Base-by-base conservation (phyloP, 805 yeast species). In the Ogataea salicorniae region DNA sequence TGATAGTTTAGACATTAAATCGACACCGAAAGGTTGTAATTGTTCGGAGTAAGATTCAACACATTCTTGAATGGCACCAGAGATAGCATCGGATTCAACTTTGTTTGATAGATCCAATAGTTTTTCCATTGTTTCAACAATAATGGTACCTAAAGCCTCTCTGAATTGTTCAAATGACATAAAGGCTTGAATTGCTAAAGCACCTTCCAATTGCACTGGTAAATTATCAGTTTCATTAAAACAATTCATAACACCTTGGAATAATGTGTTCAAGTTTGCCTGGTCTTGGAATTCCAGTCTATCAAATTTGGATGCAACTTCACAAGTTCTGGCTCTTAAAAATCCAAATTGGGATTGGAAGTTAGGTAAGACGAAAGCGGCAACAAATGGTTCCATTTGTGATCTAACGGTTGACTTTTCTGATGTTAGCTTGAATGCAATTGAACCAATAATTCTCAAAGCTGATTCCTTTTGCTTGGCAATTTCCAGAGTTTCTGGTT, bases 11-110 rank as follows among this genome's bases (percentile, higher is more conserved):
- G 66, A 57, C 72, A 68, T 68, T 55, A 86, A 67, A 47, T 81
- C 83, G 29, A 81, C 77, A 23, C 96, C 96, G 64, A 89, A 92
- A 23, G 99, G 98, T 53, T 91, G 94, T 56, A 92, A 73, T 66
- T 92, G 95, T 54, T 83, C 87, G 5, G 95, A 77, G 66, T 85
- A 94, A 49, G 79, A 80, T 61, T 91, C 97, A 31, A 92, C 97
- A 62, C 94, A 84, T 58, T 91, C 97, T 71, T 92, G 98, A 84
- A 92, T 89, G 6, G 92, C 96, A 22, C 84, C 86, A 20, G 95
- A 81, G 29, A 94, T 76, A 2, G 90, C 79, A 61, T 94, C 99
- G 48, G 85, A 81, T 59, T 92, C 99, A 54, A 91, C 80, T 49
- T 83, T 82, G 59, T 87, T 84, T 4, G 95, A 83, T 41, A 92